Evolutionary conservation across 257 asterid genomes (phyloP).

Genomic region (Penstemon eatonii): DNA sequence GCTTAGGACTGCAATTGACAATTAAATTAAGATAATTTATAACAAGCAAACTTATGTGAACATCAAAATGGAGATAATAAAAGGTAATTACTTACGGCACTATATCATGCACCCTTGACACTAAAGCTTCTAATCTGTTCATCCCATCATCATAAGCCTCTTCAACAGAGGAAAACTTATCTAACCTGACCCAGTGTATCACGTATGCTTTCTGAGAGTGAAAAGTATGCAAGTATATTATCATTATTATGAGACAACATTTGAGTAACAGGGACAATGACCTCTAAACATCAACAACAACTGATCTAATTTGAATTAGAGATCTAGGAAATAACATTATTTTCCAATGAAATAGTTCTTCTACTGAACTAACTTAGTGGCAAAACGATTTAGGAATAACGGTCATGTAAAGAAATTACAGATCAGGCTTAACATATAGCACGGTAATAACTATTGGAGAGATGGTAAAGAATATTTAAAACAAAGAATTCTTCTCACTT

Average conservation of each 20-base stretch:
- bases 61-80: not conserved
- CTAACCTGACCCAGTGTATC: conserved; percentile 96
- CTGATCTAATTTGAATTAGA: not conserved
- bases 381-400: not conserved
- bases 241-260: conserved; percentile 17
- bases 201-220: conserved; percentile 76
- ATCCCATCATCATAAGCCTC: conserved; percentile 83
- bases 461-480: conserved; percentile 16
- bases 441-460: conserved; percentile 5
- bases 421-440: conserved; percentile 9
- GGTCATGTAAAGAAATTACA: not conserved
- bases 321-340: not conserved
- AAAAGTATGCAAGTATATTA: conserved; percentile 14
- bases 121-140: conserved; percentile 63
- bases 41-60: conserved; percentile 11
- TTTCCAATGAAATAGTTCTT: conserved; percentile 1
- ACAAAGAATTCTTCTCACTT: conserved; percentile 1
- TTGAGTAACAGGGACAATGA: conserved; percentile 14
- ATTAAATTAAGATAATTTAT: conserved; percentile 25
- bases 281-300: conserved; percentile 20
- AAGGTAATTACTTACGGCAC: conserved; percentile 53
- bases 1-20: conserved; percentile 66
- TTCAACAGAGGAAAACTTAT: conserved; percentile 66
- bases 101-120: conserved; percentile 85
- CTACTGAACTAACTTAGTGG: not conserved